Evolutionary conservation across 2,329 filamentous ascomycete species (phyloP).

Genomic region (Talaromyces sp.): DNA sequence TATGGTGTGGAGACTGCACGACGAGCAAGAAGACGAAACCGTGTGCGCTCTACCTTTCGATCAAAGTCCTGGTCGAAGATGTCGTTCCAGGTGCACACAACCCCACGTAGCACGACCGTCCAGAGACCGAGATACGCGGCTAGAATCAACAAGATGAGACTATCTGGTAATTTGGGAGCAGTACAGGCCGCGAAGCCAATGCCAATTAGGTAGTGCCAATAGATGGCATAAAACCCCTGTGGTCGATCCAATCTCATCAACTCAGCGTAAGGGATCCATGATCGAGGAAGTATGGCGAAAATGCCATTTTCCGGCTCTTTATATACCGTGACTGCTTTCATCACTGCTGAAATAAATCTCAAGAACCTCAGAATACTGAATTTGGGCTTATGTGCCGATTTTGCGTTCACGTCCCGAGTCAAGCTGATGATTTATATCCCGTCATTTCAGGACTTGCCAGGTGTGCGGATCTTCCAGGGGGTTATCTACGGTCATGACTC

Average conservation of each 20-base stretch:
- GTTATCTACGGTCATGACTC: too few species aligned
- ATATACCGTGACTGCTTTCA: neutral
- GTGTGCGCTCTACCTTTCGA: neutral
- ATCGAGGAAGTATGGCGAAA: neutral
- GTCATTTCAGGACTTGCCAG: too few species aligned
- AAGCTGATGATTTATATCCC: too few species aligned
- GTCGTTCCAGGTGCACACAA: neutral
- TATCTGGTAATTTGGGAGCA: neutral
- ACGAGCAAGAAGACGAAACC: neutral
- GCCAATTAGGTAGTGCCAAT: neutral
- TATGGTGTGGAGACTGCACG: neutral
- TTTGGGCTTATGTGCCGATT: too few species aligned
- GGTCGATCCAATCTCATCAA: neutral
- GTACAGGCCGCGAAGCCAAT: neutral
- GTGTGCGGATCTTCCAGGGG: too few species aligned
- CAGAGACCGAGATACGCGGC: neutral
- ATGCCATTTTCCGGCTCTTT: neutral
- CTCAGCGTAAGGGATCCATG: neutral
- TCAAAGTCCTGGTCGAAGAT: neutral
- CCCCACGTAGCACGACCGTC: neutral
- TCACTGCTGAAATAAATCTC: too few species aligned
- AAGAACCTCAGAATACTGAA: too few species aligned
- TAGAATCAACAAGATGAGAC: neutral
- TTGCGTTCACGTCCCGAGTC: too few species aligned
- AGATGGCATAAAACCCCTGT: neutral